These are phyloP conservation scores for Sporothrix inflata DNA, from an alignment of 2,329 filamentous ascomycete species.

Conservation along the genomic window DNA sequence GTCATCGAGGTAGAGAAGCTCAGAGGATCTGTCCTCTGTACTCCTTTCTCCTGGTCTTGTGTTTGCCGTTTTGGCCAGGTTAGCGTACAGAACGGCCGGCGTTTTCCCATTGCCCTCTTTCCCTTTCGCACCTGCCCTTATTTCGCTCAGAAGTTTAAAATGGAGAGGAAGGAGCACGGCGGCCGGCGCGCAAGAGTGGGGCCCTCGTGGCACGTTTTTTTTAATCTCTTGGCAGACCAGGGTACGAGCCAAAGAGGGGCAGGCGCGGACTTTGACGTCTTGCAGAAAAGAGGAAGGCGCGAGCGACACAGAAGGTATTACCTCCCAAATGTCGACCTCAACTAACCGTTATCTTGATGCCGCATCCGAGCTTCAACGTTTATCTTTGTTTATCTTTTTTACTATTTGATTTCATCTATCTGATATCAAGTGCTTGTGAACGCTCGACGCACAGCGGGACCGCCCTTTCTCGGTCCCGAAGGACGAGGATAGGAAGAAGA, in stretches of 20 bases:
- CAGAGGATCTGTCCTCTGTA: background rate
- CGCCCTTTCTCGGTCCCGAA: slow-evolving; percentile 19
- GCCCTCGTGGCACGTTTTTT: slow-evolving; percentile 23
- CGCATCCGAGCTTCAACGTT: background rate
- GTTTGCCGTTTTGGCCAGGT: slow-evolving; percentile 12
- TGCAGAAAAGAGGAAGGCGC: slow-evolving; percentile 21
- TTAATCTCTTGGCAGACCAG: slow-evolving; percentile 22
- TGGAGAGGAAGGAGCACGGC: background rate
- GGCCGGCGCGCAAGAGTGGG: slow-evolving; percentile 6
- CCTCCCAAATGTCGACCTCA: background rate
- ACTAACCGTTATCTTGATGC: background rate
- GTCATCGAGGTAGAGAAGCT: background rate
- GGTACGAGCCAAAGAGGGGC: background rate
- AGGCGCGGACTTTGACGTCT: background rate
- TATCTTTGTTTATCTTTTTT: background rate
- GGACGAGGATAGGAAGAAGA: background rate
- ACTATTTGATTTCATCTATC: background rate
- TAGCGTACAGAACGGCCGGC: slow-evolving; percentile 4
- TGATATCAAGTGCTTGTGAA: background rate
- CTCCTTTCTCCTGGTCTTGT: background rate
- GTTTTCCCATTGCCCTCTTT: background rate
- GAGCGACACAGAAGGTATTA: background rate
- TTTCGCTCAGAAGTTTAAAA: slow-evolving; percentile 20
- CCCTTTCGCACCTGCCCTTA: background rate
- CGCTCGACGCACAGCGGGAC: background rate